Base-by-base conservation (phyloP, 2,329 filamentous ascomycete species). In the Monosporascus sp. region DNA sequence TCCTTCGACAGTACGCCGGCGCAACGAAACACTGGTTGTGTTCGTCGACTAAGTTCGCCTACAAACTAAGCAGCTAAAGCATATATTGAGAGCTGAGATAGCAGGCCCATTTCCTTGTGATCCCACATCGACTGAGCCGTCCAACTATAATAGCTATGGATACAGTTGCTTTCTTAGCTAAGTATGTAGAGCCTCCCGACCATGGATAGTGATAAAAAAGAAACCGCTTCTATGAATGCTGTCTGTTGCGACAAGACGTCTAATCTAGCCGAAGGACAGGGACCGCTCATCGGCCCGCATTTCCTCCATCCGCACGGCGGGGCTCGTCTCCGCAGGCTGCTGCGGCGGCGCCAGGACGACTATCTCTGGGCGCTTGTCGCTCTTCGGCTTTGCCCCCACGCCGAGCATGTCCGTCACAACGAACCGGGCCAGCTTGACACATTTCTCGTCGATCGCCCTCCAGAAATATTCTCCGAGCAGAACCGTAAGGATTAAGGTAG, bases 381-480 rank as follows among this genome's bases (percentile, higher is more conserved):
- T 46, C 42, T 51, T 51, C 18, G 20, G 24, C 42, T 42, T 51
- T 8, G 14, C 25, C 7, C 50, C 50, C 9, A 51, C 44, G 34
- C 50, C 44, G 22, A 51, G 50, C 5, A 38, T 18, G 38, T 51
- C 50, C 9, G 38, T 38, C 6, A 51, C 50, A 6, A 47, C 14
- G 2, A 47, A 25, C 50, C 34, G 27, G 14, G 31, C 50, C 31
- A 51, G 44, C 44, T 25, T 38, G 22, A 51, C 50, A 4, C 42
- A 48, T 9, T 47, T 38, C 31, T 47, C 27, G 15, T 51, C 50
- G 11, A 51, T 18, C 5, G 22, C 34, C 20, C 50, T 34, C 50
- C 50, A 51, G 42, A 51, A 38, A 24, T 51, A 51, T 24, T 51
- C 50, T 2, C 25, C n/a, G 7, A 38, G 9, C 11, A 45, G 11